Percentiles rank a stretch among this genome's conserved stretches.
Evolutionary conservation across 768 basidiomycete genomes (phyloP).

Genomic region (Mycena leptocephala): DNA sequence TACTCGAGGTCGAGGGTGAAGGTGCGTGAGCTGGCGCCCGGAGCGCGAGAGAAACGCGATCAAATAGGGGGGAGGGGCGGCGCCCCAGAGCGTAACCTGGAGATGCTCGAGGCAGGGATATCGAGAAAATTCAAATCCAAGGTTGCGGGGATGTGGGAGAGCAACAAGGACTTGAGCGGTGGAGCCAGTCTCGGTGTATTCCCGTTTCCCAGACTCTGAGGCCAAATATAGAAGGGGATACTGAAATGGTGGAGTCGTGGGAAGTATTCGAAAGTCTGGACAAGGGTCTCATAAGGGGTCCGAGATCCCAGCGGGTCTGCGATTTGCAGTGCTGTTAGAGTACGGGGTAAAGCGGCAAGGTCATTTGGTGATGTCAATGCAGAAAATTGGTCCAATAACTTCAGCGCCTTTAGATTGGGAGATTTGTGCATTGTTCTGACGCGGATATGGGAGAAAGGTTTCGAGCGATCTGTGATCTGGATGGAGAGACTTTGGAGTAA

Average conservation of each 20-base stretch:
- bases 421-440: not conserved
- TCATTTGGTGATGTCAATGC: not conserved
- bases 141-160: not conserved
- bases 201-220: not conserved
- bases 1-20: not conserved
- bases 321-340: not conserved
- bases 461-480: constrained; percentile 26
- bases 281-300: not conserved
- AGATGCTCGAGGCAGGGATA: not conserved
- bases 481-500: not conserved
- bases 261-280: not conserved
- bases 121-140: not conserved
- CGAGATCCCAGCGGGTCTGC: too few relatives aligned
- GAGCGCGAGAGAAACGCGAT: not conserved
- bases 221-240: too few relatives aligned
- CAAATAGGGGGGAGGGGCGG: not conserved
- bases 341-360: not conserved
- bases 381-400: not conserved
- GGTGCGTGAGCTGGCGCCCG: not conserved
- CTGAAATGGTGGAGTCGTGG: not conserved
- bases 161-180: not conserved
- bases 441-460: not conserved
- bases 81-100: not conserved
- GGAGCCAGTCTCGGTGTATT: too few relatives aligned
- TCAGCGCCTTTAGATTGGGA: not conserved